Percentiles rank a stretch among this genome's conserved stretches.
phyloP scores from a whole-genome alignment of 495 filamentous ascomycete species.

The Terfezia claveryi region DNA sequence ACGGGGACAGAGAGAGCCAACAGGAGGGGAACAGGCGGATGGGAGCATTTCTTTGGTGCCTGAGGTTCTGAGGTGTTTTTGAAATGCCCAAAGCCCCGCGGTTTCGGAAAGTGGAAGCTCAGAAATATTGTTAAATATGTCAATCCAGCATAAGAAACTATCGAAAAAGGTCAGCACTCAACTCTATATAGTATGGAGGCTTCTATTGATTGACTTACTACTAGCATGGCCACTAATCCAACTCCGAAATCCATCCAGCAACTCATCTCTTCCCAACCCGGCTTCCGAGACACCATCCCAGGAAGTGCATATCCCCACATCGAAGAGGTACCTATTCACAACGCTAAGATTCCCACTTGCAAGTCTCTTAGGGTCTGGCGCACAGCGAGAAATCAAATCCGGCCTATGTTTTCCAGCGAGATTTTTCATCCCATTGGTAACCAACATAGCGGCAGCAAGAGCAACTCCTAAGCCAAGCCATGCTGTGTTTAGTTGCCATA shows the following conservation, averaged over 20 bases:
- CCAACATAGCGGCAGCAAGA: conserved; percentile 44
- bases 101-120: conserved; percentile 25
- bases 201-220: conserved; percentile 4
- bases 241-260: conserved; percentile 70
- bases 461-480: conserved; percentile 51
- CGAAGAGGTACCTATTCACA: background rate
- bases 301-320: background rate
- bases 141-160: conserved; percentile 54
- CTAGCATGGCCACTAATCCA: conserved; percentile 51
- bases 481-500: conserved; percentile 72
- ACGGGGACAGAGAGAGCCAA: conserved; percentile 43
- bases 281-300: background rate
- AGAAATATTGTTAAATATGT: conserved; percentile 57
- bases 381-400: conserved; percentile 43
- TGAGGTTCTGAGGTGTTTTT: no score
- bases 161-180: conserved; percentile 4
- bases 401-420: conserved; percentile 68
- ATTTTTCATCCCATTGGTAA: conserved; percentile 70
- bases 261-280: conserved; percentile 26
- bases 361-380: background rate
- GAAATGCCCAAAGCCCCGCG: no score
- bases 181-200: no score
- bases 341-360: background rate
- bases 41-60: background rate
- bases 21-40: background rate